phyloP scores from a whole-genome alignment of 2,329 filamentous ascomycete species.

The Apiospora hydei region DNA sequence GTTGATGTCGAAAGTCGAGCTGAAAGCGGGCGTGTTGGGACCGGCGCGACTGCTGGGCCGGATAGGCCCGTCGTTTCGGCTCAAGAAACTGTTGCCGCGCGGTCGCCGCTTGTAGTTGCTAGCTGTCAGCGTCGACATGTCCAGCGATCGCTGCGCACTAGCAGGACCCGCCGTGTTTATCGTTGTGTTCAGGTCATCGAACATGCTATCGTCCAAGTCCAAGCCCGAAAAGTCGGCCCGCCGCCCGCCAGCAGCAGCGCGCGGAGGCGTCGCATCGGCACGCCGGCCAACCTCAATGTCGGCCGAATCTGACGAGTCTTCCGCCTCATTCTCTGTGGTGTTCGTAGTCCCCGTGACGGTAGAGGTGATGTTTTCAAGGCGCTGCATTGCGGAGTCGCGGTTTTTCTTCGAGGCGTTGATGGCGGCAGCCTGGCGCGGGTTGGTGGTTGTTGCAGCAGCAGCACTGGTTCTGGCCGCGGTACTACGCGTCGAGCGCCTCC shows the following conservation, averaged over 20 bases:
- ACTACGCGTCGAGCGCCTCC: slow-evolving; percentile 36
- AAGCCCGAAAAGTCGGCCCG: slow-evolving; percentile 40
- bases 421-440: slow-evolving; percentile 33
- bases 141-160: slow-evolving; percentile 41
- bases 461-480: slow-evolving; percentile 27
- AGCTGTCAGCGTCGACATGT: slow-evolving; percentile 41
- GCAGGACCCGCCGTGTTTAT: slow-evolving; percentile 38
- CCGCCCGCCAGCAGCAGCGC: slow-evolving; percentile 31
- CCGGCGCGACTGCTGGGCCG: slow-evolving; percentile 44
- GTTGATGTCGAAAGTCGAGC: slow-evolving; percentile 58
- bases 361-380: slow-evolving; percentile 43
- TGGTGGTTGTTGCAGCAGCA: slow-evolving; percentile 26
- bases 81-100: slow-evolving; percentile 43
- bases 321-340: slow-evolving; percentile 27
- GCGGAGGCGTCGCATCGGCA: slow-evolving; percentile 36
- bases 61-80: slow-evolving; percentile 42
- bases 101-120: slow-evolving; percentile 42
- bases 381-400: slow-evolving; percentile 41
- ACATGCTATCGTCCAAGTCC: slow-evolving; percentile 43
- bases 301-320: slow-evolving; percentile 33
- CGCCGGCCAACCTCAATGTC: slow-evolving; percentile 31
- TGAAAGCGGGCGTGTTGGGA: slow-evolving; percentile 41
- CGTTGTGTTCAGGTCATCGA: slow-evolving; percentile 44
- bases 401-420: slow-evolving; percentile 36
- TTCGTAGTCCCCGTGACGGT: slow-evolving; percentile 31